Evolutionary conservation across 495 filamentous ascomycete species (phyloP).

Genomic region (Penicillium crystallinum): DNA sequence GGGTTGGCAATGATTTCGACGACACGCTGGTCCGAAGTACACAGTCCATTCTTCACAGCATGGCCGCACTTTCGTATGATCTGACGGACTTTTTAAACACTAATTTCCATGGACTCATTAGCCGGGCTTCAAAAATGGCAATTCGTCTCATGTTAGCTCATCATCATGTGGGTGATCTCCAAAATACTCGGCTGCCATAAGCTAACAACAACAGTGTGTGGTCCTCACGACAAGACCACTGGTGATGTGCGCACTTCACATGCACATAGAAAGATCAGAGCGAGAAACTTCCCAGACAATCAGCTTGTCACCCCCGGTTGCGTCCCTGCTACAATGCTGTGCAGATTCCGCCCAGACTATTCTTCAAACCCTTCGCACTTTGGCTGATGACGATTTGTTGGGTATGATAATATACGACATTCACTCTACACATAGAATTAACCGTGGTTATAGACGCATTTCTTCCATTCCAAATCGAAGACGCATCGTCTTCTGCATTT

Average conservation of each 20-base stretch:
- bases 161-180: constrained; percentile 22
- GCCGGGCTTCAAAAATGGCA: constrained; percentile 27
- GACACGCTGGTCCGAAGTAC: constrained; percentile 24
- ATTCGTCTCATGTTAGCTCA: constrained; percentile 28
- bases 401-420: constrained; percentile 9
- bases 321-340: constrained; percentile 29
- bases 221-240: constrained; percentile 28
- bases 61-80: constrained; percentile 27
- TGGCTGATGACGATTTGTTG: constrained; percentile 28
- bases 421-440: background rate
- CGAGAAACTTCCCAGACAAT: constrained; percentile 18
- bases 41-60: constrained; percentile 24
- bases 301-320: constrained; percentile 16
- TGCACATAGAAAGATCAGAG: constrained; percentile 25
- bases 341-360: constrained; percentile 31
- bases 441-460: constrained; percentile 22
- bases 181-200: background rate
- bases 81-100: constrained; percentile 23
- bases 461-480: constrained; percentile 30
- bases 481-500: constrained; percentile 30
- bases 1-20: constrained; percentile 23
- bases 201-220: constrained; percentile 16
- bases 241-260: constrained; percentile 31
- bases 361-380: constrained; percentile 26
- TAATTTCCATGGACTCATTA: constrained; percentile 27